Evolutionary conservation across 306 rosid genomes (phyloP).

Genomic region (Prunus padus): DNA sequence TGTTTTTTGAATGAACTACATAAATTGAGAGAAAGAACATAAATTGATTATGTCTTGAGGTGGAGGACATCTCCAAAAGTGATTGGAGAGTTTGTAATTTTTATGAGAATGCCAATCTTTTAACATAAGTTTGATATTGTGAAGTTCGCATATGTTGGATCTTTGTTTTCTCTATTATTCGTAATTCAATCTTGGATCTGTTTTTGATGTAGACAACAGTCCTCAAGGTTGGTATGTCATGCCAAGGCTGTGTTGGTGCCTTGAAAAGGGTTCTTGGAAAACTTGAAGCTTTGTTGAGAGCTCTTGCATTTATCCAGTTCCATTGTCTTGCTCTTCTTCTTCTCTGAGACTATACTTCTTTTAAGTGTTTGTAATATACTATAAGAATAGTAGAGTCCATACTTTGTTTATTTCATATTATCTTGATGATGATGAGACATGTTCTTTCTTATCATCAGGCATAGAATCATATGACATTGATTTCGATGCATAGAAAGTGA

Average conservation of each 20-base stretch:
- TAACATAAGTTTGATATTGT: not conserved
- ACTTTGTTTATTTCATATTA: not conserved
- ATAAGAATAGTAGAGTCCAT: not conserved
- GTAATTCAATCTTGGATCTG: not conserved
- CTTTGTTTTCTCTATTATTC: not conserved
- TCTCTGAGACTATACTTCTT: not conserved
- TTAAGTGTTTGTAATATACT: not conserved
- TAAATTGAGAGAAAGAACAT: not conserved
- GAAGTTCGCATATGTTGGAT: slow-evolving; percentile 4
- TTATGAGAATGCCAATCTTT: not conserved
- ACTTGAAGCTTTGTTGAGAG: slow-evolving; percentile 60
- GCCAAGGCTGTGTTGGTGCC: slow-evolving; percentile 88
- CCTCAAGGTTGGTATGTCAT: slow-evolving; percentile 93
- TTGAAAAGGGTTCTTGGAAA: slow-evolving; percentile 88
- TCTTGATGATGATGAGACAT: slow-evolving; percentile 2
- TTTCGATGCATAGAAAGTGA: slow-evolving; percentile 84
- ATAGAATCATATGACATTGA: slow-evolving; percentile 87
- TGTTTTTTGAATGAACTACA: not conserved
- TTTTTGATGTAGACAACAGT: slow-evolving; percentile 62
- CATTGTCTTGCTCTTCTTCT: too few species aligned
- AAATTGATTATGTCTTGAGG: not conserved
- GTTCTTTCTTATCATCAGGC: slow-evolving; percentile 44
- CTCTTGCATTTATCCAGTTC: not conserved
- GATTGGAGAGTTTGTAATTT: not conserved
- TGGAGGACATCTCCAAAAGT: not conserved